A percentile compares a stretch with the other conserved stretches of the same genome.
These are phyloP conservation scores for Syzygium malaccense DNA, from an alignment of 441 rosid genomes.

Conservation along the genomic window DNA sequence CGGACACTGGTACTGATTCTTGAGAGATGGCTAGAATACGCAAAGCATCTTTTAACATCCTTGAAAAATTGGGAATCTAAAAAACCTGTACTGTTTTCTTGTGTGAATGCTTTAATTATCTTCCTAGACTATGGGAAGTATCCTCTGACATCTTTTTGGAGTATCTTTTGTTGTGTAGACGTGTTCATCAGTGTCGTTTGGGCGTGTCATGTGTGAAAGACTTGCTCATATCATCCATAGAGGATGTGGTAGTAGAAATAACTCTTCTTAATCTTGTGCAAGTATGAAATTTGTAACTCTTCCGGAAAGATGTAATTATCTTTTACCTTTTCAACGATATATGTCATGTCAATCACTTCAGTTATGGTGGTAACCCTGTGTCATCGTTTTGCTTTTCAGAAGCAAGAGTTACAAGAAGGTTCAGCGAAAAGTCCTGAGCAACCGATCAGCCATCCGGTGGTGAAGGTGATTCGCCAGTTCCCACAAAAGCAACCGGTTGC, in stretches of 20 bases:
- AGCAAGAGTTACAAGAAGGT: conserved; percentile 52
- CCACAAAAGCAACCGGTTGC: conserved; percentile 66
- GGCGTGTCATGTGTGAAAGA: neutral
- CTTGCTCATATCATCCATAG: neutral
- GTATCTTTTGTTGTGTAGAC: neutral
- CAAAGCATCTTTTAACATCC: neutral
- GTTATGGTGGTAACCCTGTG: neutral
- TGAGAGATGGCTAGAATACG: neutral
- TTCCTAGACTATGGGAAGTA: neutral
- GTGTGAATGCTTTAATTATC: neutral
- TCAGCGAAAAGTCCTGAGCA: conserved; percentile 22
- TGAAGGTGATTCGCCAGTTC: conserved; percentile 50
- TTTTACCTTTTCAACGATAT: neutral
- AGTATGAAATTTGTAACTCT: neutral
- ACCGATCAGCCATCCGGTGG: conserved; percentile 16
- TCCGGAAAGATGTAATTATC: neutral
- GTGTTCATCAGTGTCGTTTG: neutral
- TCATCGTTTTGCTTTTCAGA: conserved; percentile 29
- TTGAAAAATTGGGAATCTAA: neutral
- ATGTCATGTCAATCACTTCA: neutral
- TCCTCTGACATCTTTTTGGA: neutral
- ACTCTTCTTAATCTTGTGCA: neutral
- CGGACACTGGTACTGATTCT: neutral
- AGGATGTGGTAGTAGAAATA: neutral
- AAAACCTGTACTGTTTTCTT: neutral